Percentiles rank a stretch among this genome's conserved stretches.
phyloP scores from a whole-genome alignment of 495 filamentous ascomycete species.

The Astrothelium macrocarpum region DNA sequence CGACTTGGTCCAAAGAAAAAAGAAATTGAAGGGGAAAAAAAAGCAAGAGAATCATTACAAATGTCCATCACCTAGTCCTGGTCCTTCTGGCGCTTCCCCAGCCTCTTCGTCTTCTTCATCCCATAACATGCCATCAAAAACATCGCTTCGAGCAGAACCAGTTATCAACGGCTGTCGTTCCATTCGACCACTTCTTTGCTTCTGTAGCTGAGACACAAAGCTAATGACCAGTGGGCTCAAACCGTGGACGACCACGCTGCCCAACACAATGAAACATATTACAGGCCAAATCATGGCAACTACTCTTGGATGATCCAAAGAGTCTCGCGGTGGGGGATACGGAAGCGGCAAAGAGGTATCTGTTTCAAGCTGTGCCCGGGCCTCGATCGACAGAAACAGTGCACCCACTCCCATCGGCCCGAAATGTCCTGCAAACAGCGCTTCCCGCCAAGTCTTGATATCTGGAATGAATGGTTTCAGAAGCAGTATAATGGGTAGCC shows the following conservation, averaged over 20 bases:
- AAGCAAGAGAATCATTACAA: not conserved
- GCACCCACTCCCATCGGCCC: conserved; percentile 45
- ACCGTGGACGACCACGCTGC: conserved; percentile 41
- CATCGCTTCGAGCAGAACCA: conserved; percentile 30
- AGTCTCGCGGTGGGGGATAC: conserved; percentile 25
- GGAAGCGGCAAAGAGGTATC: conserved; percentile 28
- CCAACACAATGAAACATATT: conserved; percentile 40
- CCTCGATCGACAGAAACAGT: conserved; percentile 44
- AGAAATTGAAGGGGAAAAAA: no score
- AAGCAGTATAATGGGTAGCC: conserved; percentile 39
- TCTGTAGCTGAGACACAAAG: conserved; percentile 33
- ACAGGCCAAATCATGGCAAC: conserved; percentile 41
- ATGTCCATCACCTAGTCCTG: not conserved
- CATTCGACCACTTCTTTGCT: conserved; percentile 32
- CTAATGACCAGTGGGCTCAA: conserved; percentile 37
- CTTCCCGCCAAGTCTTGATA: conserved; percentile 38
- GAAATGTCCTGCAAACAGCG: conserved; percentile 44
- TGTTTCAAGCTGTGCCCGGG: conserved; percentile 37
- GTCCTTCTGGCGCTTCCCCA: not conserved
- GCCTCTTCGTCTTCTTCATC: conserved; percentile 29
- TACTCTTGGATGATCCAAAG: not conserved
- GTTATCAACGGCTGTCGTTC: conserved; percentile 29
- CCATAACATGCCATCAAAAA: conserved; percentile 37
- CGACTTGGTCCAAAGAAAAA: no score
- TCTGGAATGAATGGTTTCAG: conserved; percentile 37